Percentiles rank a stretch among this genome's conserved stretches.
Evolutionary conservation across 108 stramenopile genomes (phyloP).

Genomic region (Pseudonitzschia multiseries): DNA sequence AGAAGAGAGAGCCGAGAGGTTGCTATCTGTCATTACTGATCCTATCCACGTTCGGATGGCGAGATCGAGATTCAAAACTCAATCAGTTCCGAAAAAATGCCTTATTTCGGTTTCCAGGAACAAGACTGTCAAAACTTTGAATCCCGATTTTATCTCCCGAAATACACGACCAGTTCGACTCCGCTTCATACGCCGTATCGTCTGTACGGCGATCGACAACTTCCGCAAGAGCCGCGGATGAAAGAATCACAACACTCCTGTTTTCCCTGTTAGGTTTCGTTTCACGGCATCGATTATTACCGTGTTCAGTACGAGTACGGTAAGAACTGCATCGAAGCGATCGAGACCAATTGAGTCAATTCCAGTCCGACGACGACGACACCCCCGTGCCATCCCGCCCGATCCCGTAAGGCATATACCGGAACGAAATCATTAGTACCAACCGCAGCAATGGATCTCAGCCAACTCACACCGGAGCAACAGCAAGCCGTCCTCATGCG

Average conservation of each 20-base stretch:
- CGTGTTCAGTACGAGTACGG: background rate
- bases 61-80: background rate
- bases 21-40: background rate
- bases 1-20: no score
- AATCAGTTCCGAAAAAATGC: background rate
- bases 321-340: no score
- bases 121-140: background rate
- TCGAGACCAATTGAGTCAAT: no score
- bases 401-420: background rate
- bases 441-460: conserved; percentile 25
- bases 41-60: background rate
- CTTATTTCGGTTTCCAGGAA: background rate
- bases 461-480: conserved; percentile 70
- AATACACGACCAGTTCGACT: no score
- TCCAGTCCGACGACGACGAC: no score
- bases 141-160: background rate
- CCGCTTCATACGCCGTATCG: no score
- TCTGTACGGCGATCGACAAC: no score
- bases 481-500: conserved; percentile 74
- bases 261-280: no score
- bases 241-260: no score
- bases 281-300: no score
- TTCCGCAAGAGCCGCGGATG: no score
- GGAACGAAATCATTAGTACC: background rate
- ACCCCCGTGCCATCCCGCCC: no score